Percentiles rank a stretch among this genome's conserved stretches.
phyloP scores from a whole-genome alignment of 768 basidiomycete species.

The Mycena kentingensis region DNA sequence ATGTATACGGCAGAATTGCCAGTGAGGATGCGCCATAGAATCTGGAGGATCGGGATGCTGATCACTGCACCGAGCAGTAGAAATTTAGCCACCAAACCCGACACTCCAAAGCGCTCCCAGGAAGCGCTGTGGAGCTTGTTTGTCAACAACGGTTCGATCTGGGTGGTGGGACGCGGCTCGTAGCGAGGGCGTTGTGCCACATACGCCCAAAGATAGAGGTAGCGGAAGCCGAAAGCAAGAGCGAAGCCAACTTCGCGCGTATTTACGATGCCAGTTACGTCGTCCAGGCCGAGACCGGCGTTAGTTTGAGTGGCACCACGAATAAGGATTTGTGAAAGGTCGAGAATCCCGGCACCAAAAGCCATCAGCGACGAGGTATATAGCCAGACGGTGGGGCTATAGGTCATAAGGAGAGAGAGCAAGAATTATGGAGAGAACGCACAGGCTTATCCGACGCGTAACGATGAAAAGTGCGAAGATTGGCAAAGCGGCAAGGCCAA shows the following conservation, averaged over 20 bases:
- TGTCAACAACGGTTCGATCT: constrained; percentile 18
- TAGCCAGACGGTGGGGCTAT: constrained; percentile 52
- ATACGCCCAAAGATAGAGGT: constrained; percentile 70
- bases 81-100: constrained; percentile 57
- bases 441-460: constrained; percentile 56
- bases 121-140: constrained; percentile 52
- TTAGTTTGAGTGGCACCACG: constrained; percentile 33
- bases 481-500: constrained; percentile 66
- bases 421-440: constrained; percentile 27
- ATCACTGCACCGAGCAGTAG: constrained; percentile 46
- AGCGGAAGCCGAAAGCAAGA: constrained; percentile 58
- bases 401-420: constrained; percentile 7
- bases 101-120: constrained; percentile 66
- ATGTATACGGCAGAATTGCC: constrained; percentile 53
- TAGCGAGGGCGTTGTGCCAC: constrained; percentile 58
- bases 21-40: constrained; percentile 58
- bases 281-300: constrained; percentile 25
- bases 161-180: constrained; percentile 32
- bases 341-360: constrained; percentile 64
- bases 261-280: constrained; percentile 43
- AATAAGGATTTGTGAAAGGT: constrained; percentile 57
- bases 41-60: constrained; percentile 56
- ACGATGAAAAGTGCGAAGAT: constrained; percentile 58
- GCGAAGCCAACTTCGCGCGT: constrained; percentile 62
- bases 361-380: constrained; percentile 59